Percentiles rank a stretch among this genome's conserved stretches.
phyloP scores from a whole-genome alignment of 345 rosid species.

The Rubroshorea leprosula region DNA sequence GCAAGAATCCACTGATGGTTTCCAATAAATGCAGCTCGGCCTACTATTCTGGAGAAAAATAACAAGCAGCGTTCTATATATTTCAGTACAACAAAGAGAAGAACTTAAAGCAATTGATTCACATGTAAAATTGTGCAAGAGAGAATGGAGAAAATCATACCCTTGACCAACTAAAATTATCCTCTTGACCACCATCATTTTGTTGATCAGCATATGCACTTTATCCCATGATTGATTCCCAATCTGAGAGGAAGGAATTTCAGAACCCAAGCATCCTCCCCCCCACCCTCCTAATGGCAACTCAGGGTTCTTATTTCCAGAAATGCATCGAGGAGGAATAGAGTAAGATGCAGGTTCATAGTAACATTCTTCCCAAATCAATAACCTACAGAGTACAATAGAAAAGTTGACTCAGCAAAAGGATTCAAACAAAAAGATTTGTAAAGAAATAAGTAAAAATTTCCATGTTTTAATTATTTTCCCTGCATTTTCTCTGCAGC shows the following conservation, averaged over 20 bases:
- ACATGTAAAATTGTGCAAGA: background rate
- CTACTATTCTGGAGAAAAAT: conserved; percentile 52
- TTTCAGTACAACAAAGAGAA: background rate
- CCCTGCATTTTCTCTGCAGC: too few relatives aligned
- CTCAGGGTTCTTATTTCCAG: conserved; percentile 24
- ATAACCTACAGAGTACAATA: conserved; percentile 39
- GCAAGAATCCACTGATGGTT: conserved; percentile 81
- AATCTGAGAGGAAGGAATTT: conserved; percentile 22
- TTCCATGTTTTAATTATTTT: too few relatives aligned
- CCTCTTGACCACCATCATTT: conserved; percentile 74
- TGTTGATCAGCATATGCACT: conserved; percentile 49
- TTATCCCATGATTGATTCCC: conserved; percentile 35
- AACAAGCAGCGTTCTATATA: conserved; percentile 9
- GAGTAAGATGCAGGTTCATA: conserved; percentile 33
- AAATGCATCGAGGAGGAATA: too few relatives aligned
- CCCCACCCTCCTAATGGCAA: conserved; percentile 33
- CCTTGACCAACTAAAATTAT: conserved; percentile 82
- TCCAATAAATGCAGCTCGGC: conserved; percentile 88
- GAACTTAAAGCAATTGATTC: background rate
- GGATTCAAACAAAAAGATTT: too few relatives aligned
- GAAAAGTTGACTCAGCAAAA: background rate
- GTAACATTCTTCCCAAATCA: conserved; percentile 93
- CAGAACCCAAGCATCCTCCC: conserved; percentile 34
- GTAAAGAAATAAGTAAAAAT: too few relatives aligned
- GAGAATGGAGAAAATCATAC: conserved; percentile 28